These are phyloP conservation scores for Yamadazyma takamatsuzukensis DNA, from an alignment of 805 yeast genomes.

Conservation along the genomic window DNA sequence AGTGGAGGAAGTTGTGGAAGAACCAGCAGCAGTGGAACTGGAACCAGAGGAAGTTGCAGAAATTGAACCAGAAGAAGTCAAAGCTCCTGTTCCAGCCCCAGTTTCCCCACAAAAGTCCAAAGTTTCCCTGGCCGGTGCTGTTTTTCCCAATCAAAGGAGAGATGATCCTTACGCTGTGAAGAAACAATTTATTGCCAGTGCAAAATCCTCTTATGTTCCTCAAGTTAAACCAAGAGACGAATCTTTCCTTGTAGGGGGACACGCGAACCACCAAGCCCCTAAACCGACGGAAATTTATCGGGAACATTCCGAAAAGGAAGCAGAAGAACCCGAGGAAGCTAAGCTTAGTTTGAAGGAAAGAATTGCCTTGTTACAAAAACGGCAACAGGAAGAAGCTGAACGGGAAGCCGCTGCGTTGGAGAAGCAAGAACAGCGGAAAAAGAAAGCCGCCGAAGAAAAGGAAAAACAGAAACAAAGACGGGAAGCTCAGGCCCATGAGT, in stretches of 20 bases:
- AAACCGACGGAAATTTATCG: constrained; percentile 22
- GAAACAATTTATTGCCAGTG: constrained; percentile 52
- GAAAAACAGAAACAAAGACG: constrained; percentile 13
- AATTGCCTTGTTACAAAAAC: constrained; percentile 76
- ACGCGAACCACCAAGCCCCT: constrained; percentile 17
- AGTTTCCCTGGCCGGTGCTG: constrained; percentile 8
- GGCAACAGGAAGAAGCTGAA: constrained; percentile 77
- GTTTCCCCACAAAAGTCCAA: constrained; percentile 1
- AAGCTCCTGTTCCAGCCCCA: constrained; percentile 1
- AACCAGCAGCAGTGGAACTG: neutral
- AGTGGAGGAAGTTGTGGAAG: neutral
- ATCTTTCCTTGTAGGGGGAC: constrained; percentile 24
- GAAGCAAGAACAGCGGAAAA: constrained; percentile 50
- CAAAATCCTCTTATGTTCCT: constrained; percentile 60
- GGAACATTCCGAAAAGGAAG: constrained; percentile 19
- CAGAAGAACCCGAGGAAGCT: constrained; percentile 50
- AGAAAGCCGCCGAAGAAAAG: constrained; percentile 31
- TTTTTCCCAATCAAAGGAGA: constrained; percentile 32
- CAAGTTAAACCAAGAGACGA: constrained; percentile 39
- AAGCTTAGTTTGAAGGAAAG: constrained; percentile 82
- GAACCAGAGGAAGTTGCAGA: neutral
- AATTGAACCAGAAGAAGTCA: neutral
- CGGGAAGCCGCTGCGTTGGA: constrained; percentile 58
- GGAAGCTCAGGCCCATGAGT: constrained; percentile 14
- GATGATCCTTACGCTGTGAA: constrained; percentile 47